Percentiles rank a stretch among this genome's conserved stretches.
phyloP scores from a whole-genome alignment of 805 yeast species.

The Myxozyma neglecta region DNA sequence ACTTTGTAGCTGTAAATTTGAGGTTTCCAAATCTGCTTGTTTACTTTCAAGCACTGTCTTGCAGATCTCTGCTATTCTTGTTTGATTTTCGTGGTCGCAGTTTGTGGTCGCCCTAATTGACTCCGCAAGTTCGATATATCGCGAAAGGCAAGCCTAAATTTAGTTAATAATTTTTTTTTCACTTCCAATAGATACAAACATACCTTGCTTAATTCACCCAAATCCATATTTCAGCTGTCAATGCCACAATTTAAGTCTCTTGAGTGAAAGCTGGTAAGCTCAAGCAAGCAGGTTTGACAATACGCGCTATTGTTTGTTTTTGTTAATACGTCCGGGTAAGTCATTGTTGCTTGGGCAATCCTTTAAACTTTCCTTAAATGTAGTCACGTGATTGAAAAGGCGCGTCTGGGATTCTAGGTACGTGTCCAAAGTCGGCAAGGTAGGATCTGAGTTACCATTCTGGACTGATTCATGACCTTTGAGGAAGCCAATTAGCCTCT shows the following conservation, averaged over 20 bases:
- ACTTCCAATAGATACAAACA: not conserved
- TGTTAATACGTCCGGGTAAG: conserved; percentile 6
- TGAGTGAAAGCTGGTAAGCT: not conserved
- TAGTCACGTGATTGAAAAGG: not conserved
- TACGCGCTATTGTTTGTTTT: not conserved
- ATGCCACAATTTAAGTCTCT: not conserved
- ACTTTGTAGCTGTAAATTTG: not conserved
- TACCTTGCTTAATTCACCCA: conserved; percentile 9
- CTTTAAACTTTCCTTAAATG: not conserved
- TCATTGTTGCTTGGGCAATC: not conserved
- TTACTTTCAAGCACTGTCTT: conserved; percentile 1
- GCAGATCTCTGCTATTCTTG: not conserved
- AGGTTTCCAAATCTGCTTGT: not conserved
- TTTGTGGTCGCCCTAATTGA: conserved; percentile 6
- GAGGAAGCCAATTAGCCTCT: no score
- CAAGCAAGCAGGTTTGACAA: not conserved
- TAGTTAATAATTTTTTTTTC: not conserved
- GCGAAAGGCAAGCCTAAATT: not conserved
- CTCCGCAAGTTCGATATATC: conserved; percentile 1
- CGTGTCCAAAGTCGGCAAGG: conserved; percentile 3
- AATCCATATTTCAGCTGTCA: not conserved
- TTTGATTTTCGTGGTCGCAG: not conserved
- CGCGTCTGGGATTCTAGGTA: conserved; percentile 1
- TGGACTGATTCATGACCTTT: no score
- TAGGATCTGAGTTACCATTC: no score